Evolutionary conservation across 352 stramenopile genomes (phyloP).

Genomic region (Globisporangium heterothallicum): DNA sequence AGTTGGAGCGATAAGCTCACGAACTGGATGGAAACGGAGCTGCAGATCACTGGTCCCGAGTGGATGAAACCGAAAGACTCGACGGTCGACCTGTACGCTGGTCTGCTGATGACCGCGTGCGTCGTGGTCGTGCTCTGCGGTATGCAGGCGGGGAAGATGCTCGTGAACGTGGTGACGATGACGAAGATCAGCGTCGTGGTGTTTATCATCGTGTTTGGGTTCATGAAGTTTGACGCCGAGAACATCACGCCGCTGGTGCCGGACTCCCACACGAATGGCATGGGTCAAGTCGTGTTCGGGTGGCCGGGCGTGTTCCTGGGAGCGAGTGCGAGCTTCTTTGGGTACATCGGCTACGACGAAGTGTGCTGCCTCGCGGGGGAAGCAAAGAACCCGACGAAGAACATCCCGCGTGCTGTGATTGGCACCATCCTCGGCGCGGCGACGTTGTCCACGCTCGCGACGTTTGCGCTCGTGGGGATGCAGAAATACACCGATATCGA

Average conservation of each 20-base stretch:
- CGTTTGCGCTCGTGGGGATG: slow-evolving; percentile 92
- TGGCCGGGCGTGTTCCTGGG: slow-evolving; percentile 83
- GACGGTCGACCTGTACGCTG: slow-evolving; percentile 64
- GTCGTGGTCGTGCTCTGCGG: slow-evolving; percentile 73
- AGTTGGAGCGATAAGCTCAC: slow-evolving; percentile 93
- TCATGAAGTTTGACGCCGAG: slow-evolving; percentile 68
- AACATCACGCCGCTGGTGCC: slow-evolving; percentile 89
- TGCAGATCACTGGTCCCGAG: slow-evolving; percentile 29
- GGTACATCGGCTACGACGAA: slow-evolving; percentile 96
- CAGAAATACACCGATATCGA: slow-evolving; percentile 83
- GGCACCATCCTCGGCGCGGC: slow-evolving; percentile 84
- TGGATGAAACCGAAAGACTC: slow-evolving; percentile 72
- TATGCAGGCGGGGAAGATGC: slow-evolving; percentile 83
- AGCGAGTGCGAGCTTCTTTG: slow-evolving; percentile 92
- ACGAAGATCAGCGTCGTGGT: slow-evolving; percentile 87
- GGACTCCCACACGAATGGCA: slow-evolving; percentile 16
- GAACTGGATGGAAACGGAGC: slow-evolving; percentile 63
- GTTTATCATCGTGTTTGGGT: slow-evolving; percentile 90
- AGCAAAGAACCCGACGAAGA: slow-evolving; percentile 76
- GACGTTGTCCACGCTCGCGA: slow-evolving; percentile 78
- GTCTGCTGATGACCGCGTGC: slow-evolving; percentile 64
- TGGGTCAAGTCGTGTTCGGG: slow-evolving; percentile 49
- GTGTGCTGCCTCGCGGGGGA: slow-evolving; percentile 92
- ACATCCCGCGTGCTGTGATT: slow-evolving; percentile 88
- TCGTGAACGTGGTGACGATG: slow-evolving; percentile 89